Percentiles rank a stretch among this genome's conserved stretches.
Conservation (phyloP, 495 filamentous ascomycete genomes). For the Jackrogersella multiformis region DNA sequence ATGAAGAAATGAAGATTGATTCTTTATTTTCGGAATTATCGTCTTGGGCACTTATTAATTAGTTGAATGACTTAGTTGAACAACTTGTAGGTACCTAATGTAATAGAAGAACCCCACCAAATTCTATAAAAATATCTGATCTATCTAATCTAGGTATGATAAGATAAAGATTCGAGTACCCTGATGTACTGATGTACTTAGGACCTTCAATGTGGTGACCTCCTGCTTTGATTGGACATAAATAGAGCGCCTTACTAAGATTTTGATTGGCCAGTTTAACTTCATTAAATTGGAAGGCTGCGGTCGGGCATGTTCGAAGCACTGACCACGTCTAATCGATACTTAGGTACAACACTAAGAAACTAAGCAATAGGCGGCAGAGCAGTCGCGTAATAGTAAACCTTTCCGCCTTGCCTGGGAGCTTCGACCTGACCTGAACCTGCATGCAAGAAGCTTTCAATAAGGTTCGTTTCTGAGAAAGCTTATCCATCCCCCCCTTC, state of each 20-base stretch:
- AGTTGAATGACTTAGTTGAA: background rate
- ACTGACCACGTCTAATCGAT: conserved; percentile 31
- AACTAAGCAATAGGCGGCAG: conserved; percentile 47
- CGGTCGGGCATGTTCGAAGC: background rate
- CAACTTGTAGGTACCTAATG: too few species aligned
- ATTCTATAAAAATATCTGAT: conserved; percentile 42
- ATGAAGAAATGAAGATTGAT: background rate
- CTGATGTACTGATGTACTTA: background rate
- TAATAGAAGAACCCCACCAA: conserved; percentile 42
- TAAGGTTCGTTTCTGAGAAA: conserved; percentile 36
- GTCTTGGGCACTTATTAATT: background rate
- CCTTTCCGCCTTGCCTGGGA: conserved; percentile 42
- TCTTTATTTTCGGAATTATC: background rate
- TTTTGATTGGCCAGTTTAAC: conserved; percentile 28
- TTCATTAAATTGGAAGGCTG: conserved; percentile 33
- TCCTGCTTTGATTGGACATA: conserved; percentile 14
- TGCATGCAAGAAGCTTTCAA: conserved; percentile 31
- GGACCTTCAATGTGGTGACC: too few species aligned
- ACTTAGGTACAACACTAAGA: too few species aligned
- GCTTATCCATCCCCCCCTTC: conserved; percentile 26
- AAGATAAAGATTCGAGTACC: conserved; percentile 31
- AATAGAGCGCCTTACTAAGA: background rate
- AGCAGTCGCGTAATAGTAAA: conserved; percentile 46
- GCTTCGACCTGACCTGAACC: conserved; percentile 34
- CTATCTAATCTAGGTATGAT: conserved; percentile 34